Base-by-base conservation (phyloP, 2,329 filamentous ascomycete genomes). In the Fusarium citri region DNA sequence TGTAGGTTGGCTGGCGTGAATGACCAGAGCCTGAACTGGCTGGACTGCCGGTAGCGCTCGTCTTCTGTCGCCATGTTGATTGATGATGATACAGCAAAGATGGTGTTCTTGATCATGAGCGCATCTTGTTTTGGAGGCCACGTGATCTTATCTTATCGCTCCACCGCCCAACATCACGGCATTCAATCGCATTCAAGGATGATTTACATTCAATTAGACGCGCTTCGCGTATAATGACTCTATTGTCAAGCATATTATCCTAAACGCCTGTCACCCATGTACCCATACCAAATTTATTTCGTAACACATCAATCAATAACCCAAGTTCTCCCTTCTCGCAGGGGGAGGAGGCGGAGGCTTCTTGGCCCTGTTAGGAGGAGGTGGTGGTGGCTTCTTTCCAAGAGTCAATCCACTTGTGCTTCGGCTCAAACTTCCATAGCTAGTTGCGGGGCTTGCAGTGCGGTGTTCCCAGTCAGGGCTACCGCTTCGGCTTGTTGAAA, bases 11-110 rank as follows among this genome's bases (percentile, higher is more conserved):
- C 81, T 5, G 90, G 88, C 0, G 94, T 93, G 81, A 95, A 98
- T 14, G 94, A 97, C 96, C 96, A 99, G 62, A 97, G 86, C 45
- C 92, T 89, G 78, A 90, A 98, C 80, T 99, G 96, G 48, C 93
- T 95, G 0, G 95, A 97, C 54, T 92, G 88, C 31, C 94, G 90
- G 82, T 98, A 99, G 58, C 94, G 86, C 72, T 93, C 92, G 81
- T 99, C 96, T 86, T 99, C 96, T 66, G 89, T 92, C 10, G 86
- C 86, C 88, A 97, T 93, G 66, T 47, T 80, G 49, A 45, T 25
- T 80, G 49, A 50, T 25, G 58, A n/a, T 48, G 42, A 50, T 46
- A 37, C 20, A 63, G 26, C 26, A 55, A 34, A 66, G 25, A n/a
- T 56, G 58, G 18, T 42, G 14, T 54, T 22, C 4, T 26, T 26